These are phyloP conservation scores for Aspergillus sp. DNA, from an alignment of 2,329 filamentous ascomycete species.

Conservation along the genomic window DNA sequence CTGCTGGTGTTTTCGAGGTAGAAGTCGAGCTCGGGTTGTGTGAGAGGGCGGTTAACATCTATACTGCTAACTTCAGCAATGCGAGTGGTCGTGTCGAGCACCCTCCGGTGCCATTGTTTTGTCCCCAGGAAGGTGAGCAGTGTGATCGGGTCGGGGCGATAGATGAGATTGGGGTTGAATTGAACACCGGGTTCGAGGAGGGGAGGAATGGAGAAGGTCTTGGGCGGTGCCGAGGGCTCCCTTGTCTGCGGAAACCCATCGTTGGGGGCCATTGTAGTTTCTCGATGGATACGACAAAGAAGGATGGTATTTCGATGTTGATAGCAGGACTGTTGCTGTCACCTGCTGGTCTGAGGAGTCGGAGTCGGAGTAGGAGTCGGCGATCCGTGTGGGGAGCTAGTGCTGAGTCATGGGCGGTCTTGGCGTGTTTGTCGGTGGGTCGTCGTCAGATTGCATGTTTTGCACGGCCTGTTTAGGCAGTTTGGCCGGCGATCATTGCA, in stretches of 20 bases:
- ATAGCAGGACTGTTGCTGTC: too few relatives aligned
- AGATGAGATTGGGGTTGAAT: conserved; percentile 26
- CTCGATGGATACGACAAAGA: neutral
- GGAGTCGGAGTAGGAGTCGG: too few relatives aligned
- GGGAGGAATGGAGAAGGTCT: neutral
- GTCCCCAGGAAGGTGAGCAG: conserved; percentile 28
- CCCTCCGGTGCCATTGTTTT: conserved; percentile 18
- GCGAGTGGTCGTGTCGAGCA: neutral
- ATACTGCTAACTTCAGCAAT: conserved; percentile 23
- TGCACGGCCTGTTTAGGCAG: neutral
- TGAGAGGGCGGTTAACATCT: conserved; percentile 26
- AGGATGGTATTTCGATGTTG: too few relatives aligned
- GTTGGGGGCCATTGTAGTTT: conserved; percentile 26
- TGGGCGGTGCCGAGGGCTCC: neutral
- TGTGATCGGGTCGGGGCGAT: conserved; percentile 26
- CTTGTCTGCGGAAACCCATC: conserved; percentile 16
- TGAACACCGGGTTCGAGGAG: neutral
- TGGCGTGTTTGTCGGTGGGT: neutral
- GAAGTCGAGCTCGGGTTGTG: conserved; percentile 37
- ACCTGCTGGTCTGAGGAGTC: too few relatives aligned
- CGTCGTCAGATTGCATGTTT: neutral
- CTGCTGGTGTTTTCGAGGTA: conserved; percentile 24
- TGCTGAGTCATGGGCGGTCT: neutral
- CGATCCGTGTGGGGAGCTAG: neutral
- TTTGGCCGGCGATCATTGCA: neutral